Percentiles rank a stretch among this genome's conserved stretches.
These are phyloP conservation scores for Metrosideros polymorpha DNA, from an alignment of 441 rosid species.

Conservation along the genomic window DNA sequence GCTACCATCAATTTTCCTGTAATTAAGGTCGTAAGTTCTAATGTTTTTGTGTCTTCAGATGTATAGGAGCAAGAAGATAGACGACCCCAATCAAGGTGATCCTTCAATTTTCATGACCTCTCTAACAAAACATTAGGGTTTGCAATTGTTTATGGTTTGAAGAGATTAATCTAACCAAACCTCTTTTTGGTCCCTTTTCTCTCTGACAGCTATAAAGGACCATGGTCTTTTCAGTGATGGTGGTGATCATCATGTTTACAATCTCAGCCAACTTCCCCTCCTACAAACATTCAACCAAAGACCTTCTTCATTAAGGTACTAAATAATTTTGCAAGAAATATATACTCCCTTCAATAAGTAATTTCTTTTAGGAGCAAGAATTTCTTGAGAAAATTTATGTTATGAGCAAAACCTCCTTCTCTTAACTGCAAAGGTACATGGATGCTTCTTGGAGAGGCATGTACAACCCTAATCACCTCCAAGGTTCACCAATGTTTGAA, in stretches of 20 bases:
- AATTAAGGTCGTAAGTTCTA: not conserved
- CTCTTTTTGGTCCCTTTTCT: not conserved
- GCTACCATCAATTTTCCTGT: not conserved
- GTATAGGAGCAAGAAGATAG: slow-evolving; percentile 85
- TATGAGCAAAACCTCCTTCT: not conserved
- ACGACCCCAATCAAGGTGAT: slow-evolving; percentile 56
- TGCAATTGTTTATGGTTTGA: not conserved
- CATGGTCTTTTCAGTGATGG: slow-evolving; percentile 37
- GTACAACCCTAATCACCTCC: slow-evolving; percentile 11
- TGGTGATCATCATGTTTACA: slow-evolving; percentile 39
- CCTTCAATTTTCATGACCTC: not conserved
- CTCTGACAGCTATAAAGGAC: slow-evolving; percentile 11
- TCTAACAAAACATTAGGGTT: slow-evolving; percentile 16
- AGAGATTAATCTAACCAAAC: not conserved
- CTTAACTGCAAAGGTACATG: slow-evolving; percentile 23
- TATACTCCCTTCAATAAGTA: not conserved
- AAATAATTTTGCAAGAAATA: not conserved
- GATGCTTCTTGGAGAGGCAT: slow-evolving; percentile 39
- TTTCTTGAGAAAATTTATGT: not conserved
- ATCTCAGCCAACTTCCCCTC: slow-evolving; percentile 57
- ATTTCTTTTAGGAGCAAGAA: not conserved
- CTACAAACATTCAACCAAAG: slow-evolving; percentile 42
- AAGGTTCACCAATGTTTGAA: not conserved
- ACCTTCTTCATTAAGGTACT: slow-evolving; percentile 18
- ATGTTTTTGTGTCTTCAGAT: slow-evolving; percentile 26